Evolutionary conservation across 495 filamentous ascomycete species (phyloP).

Genomic region (Collariella sp.): DNA sequence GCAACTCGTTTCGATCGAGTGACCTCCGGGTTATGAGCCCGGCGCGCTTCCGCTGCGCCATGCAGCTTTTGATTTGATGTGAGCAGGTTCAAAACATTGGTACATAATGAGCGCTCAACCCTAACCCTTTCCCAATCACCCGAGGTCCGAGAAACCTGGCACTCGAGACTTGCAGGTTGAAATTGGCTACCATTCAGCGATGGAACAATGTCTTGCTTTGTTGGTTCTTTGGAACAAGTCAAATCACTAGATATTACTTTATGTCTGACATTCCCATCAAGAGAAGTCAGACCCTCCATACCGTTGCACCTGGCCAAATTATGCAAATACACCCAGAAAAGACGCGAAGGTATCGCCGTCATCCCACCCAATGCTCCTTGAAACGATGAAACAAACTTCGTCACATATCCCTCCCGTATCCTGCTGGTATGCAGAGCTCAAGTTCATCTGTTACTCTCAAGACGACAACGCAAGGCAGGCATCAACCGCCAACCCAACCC

Average conservation of each 20-base stretch:
- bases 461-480: slow-evolving; percentile 75
- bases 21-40: slow-evolving; percentile 11
- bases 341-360: slow-evolving; percentile 6
- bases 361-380: slow-evolving; percentile 13
- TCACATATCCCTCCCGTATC: not conserved
- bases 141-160: not conserved
- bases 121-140: not conserved
- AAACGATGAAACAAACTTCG: not conserved
- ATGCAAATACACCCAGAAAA: slow-evolving; percentile 10
- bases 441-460: no score
- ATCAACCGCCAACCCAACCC: slow-evolving; percentile 84
- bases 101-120: not conserved
- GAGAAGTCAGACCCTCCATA: not conserved
- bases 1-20: slow-evolving; percentile 9
- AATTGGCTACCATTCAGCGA: no score
- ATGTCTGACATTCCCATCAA: no score
- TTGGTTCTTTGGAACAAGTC: no score
- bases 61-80: not conserved
- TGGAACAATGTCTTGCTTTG: not conserved
- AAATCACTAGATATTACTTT: no score
- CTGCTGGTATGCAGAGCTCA: no score
- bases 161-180: not conserved
- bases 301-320: not conserved
- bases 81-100: not conserved
- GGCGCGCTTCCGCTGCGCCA: slow-evolving; percentile 9